Base-by-base conservation (phyloP, 768 basidiomycete species). In the Russula lepida region DNA sequence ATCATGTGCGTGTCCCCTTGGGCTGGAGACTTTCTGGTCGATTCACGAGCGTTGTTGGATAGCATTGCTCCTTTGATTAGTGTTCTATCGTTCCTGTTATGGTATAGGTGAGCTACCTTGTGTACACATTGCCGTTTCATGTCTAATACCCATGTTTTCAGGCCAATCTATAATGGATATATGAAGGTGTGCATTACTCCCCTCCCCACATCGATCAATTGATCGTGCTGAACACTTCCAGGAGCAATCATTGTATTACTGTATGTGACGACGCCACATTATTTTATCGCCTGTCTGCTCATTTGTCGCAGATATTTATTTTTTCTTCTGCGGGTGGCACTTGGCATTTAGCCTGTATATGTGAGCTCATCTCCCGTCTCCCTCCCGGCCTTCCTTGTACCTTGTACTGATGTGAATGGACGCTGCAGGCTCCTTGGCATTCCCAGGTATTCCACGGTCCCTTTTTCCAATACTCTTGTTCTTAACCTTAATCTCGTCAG, bases 151-250 rank as follows among this genome's bases (percentile, higher is more conserved):
- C 55, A 58, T 61, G 30, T 57, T 54, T 35, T 32, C 69, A 92
- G 92, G 69, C 95, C 95, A 17, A 90, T 95, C 70, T 98, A 98
- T 78, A 95, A 97, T 68, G 95, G 91, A 56, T 95, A 92, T 77
- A 92, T 93, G 86, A 95, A 97, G 82, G 95, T 87, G 69, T 71
- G 77, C 69, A 21, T 56, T 17, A 37, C 57, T 37, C 35, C 55
- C 39, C 57, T 37, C 35, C 55, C 39, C 46, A 44, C 28, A 47
- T 44, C 41, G 41, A n/a, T 55, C 54, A 59, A 58, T 25, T 9
- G 33, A 41, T 12, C 51, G 53, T 54, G 51, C 62, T 74, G 46
- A 70, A 59, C n/a, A 25, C 17, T 19, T 64, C 47, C 74, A 93
- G 92, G 91, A 93, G 77, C 92, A 93, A 84, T 83, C 92, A 3